phyloP scores from a whole-genome alignment of 1,284 basidiomycete species.

The Sanghuangporus sanghuang region DNA sequence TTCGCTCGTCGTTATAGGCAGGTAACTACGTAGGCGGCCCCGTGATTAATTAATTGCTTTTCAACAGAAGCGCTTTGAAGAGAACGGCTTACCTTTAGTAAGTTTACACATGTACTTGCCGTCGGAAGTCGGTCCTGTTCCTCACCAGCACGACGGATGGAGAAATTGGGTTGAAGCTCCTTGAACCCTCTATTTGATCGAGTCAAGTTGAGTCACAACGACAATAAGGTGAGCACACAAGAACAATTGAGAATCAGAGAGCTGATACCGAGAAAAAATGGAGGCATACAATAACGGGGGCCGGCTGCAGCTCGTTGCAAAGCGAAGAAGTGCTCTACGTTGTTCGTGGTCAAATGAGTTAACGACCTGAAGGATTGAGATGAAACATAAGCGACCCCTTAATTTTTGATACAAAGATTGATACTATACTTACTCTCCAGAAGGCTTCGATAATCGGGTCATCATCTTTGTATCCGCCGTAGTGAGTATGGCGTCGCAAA shows the following conservation, averaged over 20 bases:
- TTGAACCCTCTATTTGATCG: constrained; percentile 66
- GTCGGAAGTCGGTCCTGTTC: constrained; percentile 79
- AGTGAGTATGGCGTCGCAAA: constrained; percentile 67
- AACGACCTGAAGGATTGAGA: constrained; percentile 50
- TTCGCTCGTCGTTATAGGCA: constrained; percentile 55
- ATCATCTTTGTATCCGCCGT: constrained; percentile 73
- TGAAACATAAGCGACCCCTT: constrained; percentile 6
- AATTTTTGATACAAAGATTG: not conserved
- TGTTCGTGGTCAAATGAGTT: constrained; percentile 71
- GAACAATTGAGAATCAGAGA: not conserved
- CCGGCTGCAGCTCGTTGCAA: constrained; percentile 87
- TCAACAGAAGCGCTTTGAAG: not conserved
- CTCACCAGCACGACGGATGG: constrained; percentile 71
- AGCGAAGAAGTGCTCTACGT: constrained; percentile 67
- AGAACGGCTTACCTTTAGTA: constrained; percentile 59
- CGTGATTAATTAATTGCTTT: constrained; percentile 1
- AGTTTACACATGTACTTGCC: constrained; percentile 81
- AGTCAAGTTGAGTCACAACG: not conserved
- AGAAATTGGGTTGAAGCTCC: constrained; percentile 81
- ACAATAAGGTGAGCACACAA: not conserved
- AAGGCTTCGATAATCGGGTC: constrained; percentile 67
- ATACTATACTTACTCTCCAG: constrained; percentile 53
- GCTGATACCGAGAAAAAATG: constrained; percentile 8
- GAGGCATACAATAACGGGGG: constrained; percentile 73
- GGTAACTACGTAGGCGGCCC: constrained; percentile 47